Percentiles rank a stretch among this genome's conserved stretches.
These are phyloP conservation scores for Tuber melanosporum DNA, from an alignment of 495 filamentous ascomycete species.

Conservation along the genomic window DNA sequence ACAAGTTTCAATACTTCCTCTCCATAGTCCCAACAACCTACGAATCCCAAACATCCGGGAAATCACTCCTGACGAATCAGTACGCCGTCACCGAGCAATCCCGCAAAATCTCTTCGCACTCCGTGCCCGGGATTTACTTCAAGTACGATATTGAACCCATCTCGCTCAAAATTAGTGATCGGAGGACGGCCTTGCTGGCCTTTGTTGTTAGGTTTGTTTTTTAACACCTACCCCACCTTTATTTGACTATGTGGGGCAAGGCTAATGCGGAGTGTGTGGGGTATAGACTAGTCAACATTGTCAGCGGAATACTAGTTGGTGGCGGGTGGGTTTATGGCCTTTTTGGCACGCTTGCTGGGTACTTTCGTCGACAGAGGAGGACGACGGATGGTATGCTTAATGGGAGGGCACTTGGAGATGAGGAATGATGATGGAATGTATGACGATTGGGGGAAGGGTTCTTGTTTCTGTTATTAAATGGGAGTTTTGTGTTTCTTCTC, in stretches of 20 bases:
- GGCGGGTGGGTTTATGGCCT: conserved; percentile 57
- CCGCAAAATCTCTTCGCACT: conserved; percentile 58
- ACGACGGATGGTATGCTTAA: conserved; percentile 52
- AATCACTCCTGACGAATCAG: conserved; percentile 85
- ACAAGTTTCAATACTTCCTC: conserved; percentile 97
- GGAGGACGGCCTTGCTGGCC: conserved; percentile 63
- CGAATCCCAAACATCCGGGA: conserved; percentile 51
- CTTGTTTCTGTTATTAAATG: conserved; percentile 1
- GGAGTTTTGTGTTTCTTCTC: conserved; percentile 6
- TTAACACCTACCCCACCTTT: conserved; percentile 40
- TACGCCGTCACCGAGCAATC: conserved; percentile 91
- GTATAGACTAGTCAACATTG: conserved; percentile 54
- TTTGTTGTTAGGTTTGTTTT: conserved; percentile 63
- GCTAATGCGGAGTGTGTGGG: conserved; percentile 51
- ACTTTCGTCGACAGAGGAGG: conserved; percentile 46
- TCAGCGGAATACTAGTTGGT: conserved; percentile 56
- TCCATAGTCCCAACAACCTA: conserved; percentile 96
- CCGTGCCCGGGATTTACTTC: conserved; percentile 89
- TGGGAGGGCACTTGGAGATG: conserved; percentile 48
- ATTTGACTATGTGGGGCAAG: conserved; percentile 58
- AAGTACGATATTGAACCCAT: conserved; percentile 99
- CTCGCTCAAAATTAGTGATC: conserved; percentile 74
- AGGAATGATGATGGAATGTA: conserved; percentile 42
- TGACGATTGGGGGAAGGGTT: conserved; percentile 4
- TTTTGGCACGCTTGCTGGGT: conserved; percentile 29